Evolutionary conservation across 192 early-diverging fungal species (phyloP), one percentile per base, ranked within the genome.

Genomic region (Phlyctochytrium bullatum): DNA sequence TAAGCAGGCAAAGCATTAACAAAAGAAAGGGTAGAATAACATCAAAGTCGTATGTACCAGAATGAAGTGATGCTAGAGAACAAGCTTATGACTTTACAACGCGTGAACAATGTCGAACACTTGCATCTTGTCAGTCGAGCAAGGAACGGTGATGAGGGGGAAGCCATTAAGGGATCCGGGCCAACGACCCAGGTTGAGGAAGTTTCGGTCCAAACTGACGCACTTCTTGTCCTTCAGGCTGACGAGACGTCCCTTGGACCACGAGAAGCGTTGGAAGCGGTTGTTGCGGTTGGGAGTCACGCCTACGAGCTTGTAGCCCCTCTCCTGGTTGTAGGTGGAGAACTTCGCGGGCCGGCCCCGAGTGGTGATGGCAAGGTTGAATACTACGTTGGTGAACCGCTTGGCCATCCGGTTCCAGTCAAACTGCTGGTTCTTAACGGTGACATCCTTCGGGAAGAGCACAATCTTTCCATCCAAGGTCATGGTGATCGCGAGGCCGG

Each of bases 121-220:
- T 28, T 57, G 54, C 54, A 57, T 25, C 54, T 57, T 57, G 27
- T 57, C 54, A 6, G 20, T 57, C 20, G 54, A 25, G 54, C 54
- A 57, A 6, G 12, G 14, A 25, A 57, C 54, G 54, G 54, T 57
- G 54, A 57, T 57, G 20, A 57, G 16, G 27, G 54, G 54, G 27
- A 57, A 28, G 20, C 54, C 54, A 24, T 6, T 28, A 25, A 20
- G 10, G 20, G 20, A 6, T 20, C 27, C 6, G 27, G 54, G 54
- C 12, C 10, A 57, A 6, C 54, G 10, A 25, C 27, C 20, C 12
- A 20, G 10, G 12, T 6, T 25, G 12, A 57, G 54, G 54, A 25
- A 57, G 27, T 57, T 57, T 28, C 54, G 12, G 54, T 57, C 54
- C 20, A 57, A 28, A 6, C 54, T 28, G 27, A 57, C 25, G 54